These are phyloP conservation scores for Trichothecium sympodiale DNA, from an alignment of 2,329 filamentous ascomycete genomes.

Conservation along the genomic window DNA sequence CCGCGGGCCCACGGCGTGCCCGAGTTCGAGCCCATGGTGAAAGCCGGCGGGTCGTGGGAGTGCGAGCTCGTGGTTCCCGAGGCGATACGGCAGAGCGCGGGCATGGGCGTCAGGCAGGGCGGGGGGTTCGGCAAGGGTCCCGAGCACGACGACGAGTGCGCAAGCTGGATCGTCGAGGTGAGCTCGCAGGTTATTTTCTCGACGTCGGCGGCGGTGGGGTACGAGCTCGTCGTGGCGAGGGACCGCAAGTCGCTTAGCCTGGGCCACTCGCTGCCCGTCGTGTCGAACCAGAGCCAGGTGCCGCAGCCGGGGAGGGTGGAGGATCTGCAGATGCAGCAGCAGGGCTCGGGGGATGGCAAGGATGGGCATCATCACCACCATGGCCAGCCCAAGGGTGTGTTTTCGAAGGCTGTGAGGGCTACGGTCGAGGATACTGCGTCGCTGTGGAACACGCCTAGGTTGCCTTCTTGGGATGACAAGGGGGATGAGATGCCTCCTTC, in stretches of 20 bases:
- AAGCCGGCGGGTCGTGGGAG: slow-evolving; percentile 81
- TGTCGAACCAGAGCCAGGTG: slow-evolving; percentile 32
- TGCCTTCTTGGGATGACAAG: slow-evolving; percentile 54
- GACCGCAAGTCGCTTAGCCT: slow-evolving; percentile 74
- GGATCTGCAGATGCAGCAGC: slow-evolving; percentile 59
- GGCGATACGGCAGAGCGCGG: slow-evolving; percentile 56
- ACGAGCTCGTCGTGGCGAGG: slow-evolving; percentile 74
- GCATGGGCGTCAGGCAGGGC: slow-evolving; percentile 24
- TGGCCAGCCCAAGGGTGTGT: slow-evolving; percentile 64
- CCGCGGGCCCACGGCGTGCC: slow-evolving; percentile 65
- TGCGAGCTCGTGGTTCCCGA: slow-evolving; percentile 73
- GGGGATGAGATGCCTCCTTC: slow-evolving; percentile 16
- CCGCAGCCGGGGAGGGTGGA: slow-evolving; percentile 61
- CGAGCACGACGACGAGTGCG: slow-evolving; percentile 40
- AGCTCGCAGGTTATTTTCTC: slow-evolving; percentile 93
- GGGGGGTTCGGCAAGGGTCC: slow-evolving; percentile 34
- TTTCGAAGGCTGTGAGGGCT: slow-evolving; percentile 67
- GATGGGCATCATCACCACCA: slow-evolving; percentile 36
- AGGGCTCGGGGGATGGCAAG: slow-evolving; percentile 38
- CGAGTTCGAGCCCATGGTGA: slow-evolving; percentile 92
- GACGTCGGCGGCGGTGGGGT: slow-evolving; percentile 73
- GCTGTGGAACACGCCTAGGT: slow-evolving; percentile 82
- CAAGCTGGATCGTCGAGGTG: slow-evolving; percentile 85
- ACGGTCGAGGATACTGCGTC: slow-evolving; percentile 79
- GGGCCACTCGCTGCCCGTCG: slow-evolving; percentile 35